Conservation (phyloP, 2,329 filamentous ascomycete genomes). For the Tolypocladium sp. region DNA sequence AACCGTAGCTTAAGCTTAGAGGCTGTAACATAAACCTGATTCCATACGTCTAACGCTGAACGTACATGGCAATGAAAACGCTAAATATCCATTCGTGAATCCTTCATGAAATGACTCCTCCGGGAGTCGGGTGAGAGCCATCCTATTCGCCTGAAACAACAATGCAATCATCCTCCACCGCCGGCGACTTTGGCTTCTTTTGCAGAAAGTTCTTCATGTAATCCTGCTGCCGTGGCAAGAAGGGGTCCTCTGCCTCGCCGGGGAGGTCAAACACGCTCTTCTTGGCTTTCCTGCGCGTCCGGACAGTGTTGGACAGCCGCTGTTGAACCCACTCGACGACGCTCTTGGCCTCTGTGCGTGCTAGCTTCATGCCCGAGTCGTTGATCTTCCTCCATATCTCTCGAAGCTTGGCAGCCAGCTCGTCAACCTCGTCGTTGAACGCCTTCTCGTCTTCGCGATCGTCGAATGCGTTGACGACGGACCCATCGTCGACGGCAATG, state of each 20-base stretch:
- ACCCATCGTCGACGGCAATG: slow-evolving; percentile 60
- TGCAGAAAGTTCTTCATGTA: slow-evolving; percentile 40
- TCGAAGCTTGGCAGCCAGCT: slow-evolving; percentile 51
- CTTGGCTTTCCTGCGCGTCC: slow-evolving; percentile 51
- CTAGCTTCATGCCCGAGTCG: slow-evolving; percentile 63
- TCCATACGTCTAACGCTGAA: background rate
- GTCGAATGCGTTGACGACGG: slow-evolving; percentile 14
- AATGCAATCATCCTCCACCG: slow-evolving; percentile 8
- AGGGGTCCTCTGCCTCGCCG: slow-evolving; percentile 24
- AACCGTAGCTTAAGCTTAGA: slow-evolving; percentile 19
- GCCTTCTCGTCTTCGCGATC: slow-evolving; percentile 21
- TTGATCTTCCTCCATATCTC: slow-evolving; percentile 53
- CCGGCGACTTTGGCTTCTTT: slow-evolving; percentile 12
- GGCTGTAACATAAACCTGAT: slow-evolving; percentile 18
- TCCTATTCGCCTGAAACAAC: slow-evolving; percentile 9
- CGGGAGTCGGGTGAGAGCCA: background rate
- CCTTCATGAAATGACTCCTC: background rate
- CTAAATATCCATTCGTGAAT: background rate
- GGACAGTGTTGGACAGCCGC: slow-evolving; percentile 60
- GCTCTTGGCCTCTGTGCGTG: slow-evolving; percentile 68
- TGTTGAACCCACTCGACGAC: slow-evolving; percentile 66
- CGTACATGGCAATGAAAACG: background rate
- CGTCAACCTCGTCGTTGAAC: slow-evolving; percentile 68
- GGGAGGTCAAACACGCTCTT: slow-evolving; percentile 39
- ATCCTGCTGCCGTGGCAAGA: slow-evolving; percentile 33